Percentiles rank a stretch among this genome's conserved stretches.
These are phyloP conservation scores for Heterobasidion annosum DNA, from an alignment of 1,284 basidiomycete genomes.

Conservation along the genomic window DNA sequence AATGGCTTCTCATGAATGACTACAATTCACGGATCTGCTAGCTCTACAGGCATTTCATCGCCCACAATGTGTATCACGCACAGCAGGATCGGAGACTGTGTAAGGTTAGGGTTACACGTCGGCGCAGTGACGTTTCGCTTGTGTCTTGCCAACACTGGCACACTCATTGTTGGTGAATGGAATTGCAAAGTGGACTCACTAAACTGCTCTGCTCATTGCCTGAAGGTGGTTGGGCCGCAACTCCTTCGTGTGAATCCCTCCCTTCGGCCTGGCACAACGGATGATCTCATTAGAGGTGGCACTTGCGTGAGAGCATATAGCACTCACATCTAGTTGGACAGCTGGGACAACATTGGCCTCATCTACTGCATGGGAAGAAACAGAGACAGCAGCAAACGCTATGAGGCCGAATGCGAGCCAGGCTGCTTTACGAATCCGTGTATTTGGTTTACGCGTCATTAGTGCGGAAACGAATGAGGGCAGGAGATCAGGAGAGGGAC, in stretches of 20 bases:
- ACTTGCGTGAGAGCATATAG: slow-evolving; percentile 3
- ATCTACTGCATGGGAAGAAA: slow-evolving; percentile 23
- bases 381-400: slow-evolving; percentile 31
- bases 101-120: slow-evolving; percentile 10
- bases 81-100: too few species aligned
- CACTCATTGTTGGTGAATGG: background rate
- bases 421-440: slow-evolving; percentile 35
- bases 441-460: slow-evolving; percentile 8
- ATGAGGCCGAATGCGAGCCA: slow-evolving; percentile 52
- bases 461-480: background rate
- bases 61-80: too few species aligned
- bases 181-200: too few species aligned
- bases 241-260: too few species aligned
- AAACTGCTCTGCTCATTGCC: too few species aligned
- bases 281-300: too few species aligned
- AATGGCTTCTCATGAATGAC: too few species aligned
- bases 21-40: too few species aligned
- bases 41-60: too few species aligned
- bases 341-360: slow-evolving; percentile 30
- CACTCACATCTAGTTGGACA: slow-evolving; percentile 16
- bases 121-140: background rate
- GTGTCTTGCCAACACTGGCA: background rate
- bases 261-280: too few species aligned
- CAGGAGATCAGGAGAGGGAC: background rate
- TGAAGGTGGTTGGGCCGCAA: too few species aligned